phyloP scores from a whole-genome alignment of 169 alveolate genomes.

The Plasmodium cynomolgi region DNA sequence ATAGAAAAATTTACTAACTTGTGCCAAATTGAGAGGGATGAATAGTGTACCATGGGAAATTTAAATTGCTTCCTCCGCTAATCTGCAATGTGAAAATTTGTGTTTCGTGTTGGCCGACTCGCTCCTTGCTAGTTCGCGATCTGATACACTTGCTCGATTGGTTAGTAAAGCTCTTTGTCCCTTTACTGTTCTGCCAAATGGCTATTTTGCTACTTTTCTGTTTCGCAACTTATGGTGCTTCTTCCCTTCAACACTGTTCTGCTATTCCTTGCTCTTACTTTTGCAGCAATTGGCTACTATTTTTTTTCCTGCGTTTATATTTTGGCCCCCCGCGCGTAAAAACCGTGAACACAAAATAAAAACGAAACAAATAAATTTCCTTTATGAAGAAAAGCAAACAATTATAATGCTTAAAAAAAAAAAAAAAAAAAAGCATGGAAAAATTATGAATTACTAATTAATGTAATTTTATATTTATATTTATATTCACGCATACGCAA shows the following conservation, averaged over 20 bases:
- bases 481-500: background rate
- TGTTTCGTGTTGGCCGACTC: background rate
- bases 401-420: background rate
- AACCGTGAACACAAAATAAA: background rate
- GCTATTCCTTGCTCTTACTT: background rate
- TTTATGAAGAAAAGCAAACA: background rate
- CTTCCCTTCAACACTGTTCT: background rate
- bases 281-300: background rate
- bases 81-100: background rate
- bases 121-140: background rate
- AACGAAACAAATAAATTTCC: slow-evolving; percentile 20
- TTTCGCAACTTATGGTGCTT: background rate
- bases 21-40: background rate
- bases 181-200: background rate
- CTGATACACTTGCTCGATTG: background rate
- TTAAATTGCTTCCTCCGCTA: background rate
- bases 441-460: slow-evolving; percentile 16
- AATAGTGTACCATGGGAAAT: background rate
- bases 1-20: background rate
- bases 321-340: background rate
- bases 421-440: slow-evolving; percentile 9
- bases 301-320: background rate
- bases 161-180: background rate
- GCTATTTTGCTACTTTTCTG: background rate
- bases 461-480: background rate